Percentiles rank a stretch among this genome's conserved stretches.
Conservation (phyloP, 306 rosid species). For the Purshia tridentata region DNA sequence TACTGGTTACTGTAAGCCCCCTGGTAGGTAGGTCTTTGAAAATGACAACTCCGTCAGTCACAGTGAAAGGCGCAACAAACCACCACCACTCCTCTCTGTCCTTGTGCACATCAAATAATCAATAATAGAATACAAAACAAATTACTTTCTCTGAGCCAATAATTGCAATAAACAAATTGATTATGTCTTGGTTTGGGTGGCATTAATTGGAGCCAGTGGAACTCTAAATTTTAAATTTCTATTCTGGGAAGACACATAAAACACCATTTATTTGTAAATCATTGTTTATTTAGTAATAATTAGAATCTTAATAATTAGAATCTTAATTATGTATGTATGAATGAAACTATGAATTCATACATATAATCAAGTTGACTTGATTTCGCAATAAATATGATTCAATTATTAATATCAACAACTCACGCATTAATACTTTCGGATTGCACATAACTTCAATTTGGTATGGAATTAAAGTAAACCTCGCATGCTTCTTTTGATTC, state of each 20-base stretch:
- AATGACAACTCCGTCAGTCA: not conserved
- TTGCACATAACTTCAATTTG: no score
- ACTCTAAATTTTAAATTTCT: not conserved
- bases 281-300: not conserved
- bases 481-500: no score
- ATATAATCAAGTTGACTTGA: not conserved
- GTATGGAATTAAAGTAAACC: no score
- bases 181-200: constrained; percentile 1
- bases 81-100: not conserved
- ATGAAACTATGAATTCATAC: not conserved
- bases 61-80: not conserved
- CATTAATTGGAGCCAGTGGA: constrained; percentile 6
- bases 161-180: constrained; percentile 4
- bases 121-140: not conserved
- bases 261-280: not conserved
- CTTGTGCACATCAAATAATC: not conserved
- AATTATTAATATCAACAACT: not conserved
- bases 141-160: not conserved
- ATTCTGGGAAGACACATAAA: not conserved
- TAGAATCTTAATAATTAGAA: not conserved
- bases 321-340: no score
- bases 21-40: constrained; percentile 1
- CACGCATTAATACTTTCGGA: no score
- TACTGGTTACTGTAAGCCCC: no score
- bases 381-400: not conserved